phyloP scores from a whole-genome alignment of 352 stramenopile genomes.

The Pythium graminicola region DNA sequence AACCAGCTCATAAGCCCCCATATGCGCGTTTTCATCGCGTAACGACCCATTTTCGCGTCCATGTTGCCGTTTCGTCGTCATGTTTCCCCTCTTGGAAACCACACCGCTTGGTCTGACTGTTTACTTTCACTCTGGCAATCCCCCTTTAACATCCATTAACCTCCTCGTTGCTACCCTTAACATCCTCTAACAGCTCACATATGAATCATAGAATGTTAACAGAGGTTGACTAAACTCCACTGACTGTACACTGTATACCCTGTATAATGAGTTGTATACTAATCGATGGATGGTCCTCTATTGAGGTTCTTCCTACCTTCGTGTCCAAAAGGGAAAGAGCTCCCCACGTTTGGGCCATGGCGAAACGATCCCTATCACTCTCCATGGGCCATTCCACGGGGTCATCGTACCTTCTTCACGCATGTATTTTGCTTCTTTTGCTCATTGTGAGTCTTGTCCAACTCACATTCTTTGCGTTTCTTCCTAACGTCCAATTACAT shows the following conservation, averaged over 20 bases:
- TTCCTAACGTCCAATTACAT: slow-evolving; percentile 62
- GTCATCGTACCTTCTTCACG: slow-evolving; percentile 54
- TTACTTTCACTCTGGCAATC: not conserved
- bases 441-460: slow-evolving; percentile 69
- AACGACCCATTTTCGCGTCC: not conserved
- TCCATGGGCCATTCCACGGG: slow-evolving; percentile 38
- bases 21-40: not conserved
- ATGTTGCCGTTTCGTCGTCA: slow-evolving; percentile 8
- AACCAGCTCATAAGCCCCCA: not conserved
- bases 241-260: too few relatives aligned
- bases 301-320: too few relatives aligned
- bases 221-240: too few relatives aligned
- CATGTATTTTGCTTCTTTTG: slow-evolving; percentile 65
- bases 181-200: not conserved
- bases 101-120: not conserved
- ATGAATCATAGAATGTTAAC: not conserved
- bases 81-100: slow-evolving; percentile 5
- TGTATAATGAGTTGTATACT: not conserved
- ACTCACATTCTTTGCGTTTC: slow-evolving; percentile 62
- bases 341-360: too few relatives aligned
- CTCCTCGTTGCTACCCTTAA: not conserved
- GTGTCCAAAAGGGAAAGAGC: too few relatives aligned
- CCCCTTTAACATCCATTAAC: slow-evolving; percentile 7
- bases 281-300: not conserved
- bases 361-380: too few relatives aligned